Conservation (phyloP, 2,329 filamentous ascomycete species). For the Didymella glomerata region DNA sequence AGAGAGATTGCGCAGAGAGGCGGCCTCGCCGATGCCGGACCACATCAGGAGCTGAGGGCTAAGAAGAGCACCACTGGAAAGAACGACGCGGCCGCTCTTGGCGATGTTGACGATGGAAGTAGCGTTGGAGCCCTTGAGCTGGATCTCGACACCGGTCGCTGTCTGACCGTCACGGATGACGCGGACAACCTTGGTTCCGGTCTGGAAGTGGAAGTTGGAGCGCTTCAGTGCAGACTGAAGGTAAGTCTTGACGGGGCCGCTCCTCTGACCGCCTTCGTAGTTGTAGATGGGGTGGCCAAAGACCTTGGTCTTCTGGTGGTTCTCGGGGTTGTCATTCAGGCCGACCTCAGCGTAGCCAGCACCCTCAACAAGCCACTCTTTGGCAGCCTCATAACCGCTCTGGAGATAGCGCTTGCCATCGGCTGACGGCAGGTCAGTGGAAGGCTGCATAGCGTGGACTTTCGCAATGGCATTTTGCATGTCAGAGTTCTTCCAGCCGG, state of each 20-base stretch:
- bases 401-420: conserved; percentile 60
- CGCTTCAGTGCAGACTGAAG: conserved; percentile 58
- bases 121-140: conserved; percentile 43
- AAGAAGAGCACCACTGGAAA: conserved; percentile 46
- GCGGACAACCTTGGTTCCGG: conserved; percentile 55
- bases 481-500: conserved; percentile 61
- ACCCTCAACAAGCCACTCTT: conserved; percentile 60
- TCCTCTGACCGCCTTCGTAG: conserved; percentile 60
- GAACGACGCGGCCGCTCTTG: conserved; percentile 40
- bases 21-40: conserved; percentile 49
- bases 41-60: conserved; percentile 53
- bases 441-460: conserved; percentile 57
- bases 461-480: conserved; percentile 58
- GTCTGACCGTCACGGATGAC: conserved; percentile 53
- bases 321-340: conserved; percentile 57
- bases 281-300: conserved; percentile 61
- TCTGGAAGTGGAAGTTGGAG: conserved; percentile 50
- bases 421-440: conserved; percentile 55
- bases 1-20: conserved; percentile 43
- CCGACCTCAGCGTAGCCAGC: conserved; percentile 59
- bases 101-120: conserved; percentile 42
- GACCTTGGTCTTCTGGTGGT: conserved; percentile 55
- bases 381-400: conserved; percentile 58
- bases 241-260: conserved; percentile 60
- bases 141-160: conserved; percentile 56